Evolutionary conservation across 2,329 filamentous ascomycete species (phyloP).

Genomic region (Kalmusia sp.): DNA sequence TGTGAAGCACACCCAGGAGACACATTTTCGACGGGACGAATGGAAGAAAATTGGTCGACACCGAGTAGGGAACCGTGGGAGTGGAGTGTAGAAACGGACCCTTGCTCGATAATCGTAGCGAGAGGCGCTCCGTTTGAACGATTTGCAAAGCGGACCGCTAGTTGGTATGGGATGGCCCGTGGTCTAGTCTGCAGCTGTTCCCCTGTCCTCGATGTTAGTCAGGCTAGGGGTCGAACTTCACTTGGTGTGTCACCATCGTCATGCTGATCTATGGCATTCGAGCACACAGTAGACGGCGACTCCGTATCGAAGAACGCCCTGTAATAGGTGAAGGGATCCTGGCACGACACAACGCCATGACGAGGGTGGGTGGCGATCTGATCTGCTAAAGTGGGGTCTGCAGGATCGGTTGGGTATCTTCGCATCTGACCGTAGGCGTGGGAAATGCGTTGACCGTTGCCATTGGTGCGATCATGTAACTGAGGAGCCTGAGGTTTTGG

Average conservation of each 20-base stretch:
- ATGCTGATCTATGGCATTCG: slow-evolving; percentile 8
- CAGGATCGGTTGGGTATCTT: slow-evolving; percentile 16
- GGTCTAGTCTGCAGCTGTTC: slow-evolving; percentile 24
- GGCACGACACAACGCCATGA: slow-evolving; percentile 11
- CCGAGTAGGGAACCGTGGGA: slow-evolving; percentile 39
- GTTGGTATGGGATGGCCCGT: slow-evolving; percentile 31
- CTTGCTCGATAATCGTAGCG: slow-evolving; percentile 53
- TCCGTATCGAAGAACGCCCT: slow-evolving; percentile 22
- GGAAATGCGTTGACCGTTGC: slow-evolving; percentile 13
- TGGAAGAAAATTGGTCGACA: slow-evolving; percentile 25
- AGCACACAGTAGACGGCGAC: slow-evolving; percentile 6
- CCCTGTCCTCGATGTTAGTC: slow-evolving; percentile 9
- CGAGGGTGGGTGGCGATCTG: slow-evolving; percentile 11
- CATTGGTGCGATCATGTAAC: slow-evolving; percentile 18
- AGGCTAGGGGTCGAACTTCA: slow-evolving; percentile 3
- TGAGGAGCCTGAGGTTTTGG: slow-evolving; percentile 8
- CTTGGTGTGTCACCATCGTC: slow-evolving; percentile 23
- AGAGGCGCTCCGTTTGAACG: slow-evolving; percentile 47
- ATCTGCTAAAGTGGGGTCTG: slow-evolving; percentile 13
- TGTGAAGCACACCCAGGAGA: slow-evolving; percentile 22
- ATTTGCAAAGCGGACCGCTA: slow-evolving; percentile 34
- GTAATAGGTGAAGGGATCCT: slow-evolving; percentile 31
- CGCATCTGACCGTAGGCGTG: slow-evolving; percentile 15
- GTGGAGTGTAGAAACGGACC: slow-evolving; percentile 50
- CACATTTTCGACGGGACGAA: slow-evolving; percentile 20